phyloP scores from a whole-genome alignment of 176 grass and related monocot species.

The Themeda triandra region DNA sequence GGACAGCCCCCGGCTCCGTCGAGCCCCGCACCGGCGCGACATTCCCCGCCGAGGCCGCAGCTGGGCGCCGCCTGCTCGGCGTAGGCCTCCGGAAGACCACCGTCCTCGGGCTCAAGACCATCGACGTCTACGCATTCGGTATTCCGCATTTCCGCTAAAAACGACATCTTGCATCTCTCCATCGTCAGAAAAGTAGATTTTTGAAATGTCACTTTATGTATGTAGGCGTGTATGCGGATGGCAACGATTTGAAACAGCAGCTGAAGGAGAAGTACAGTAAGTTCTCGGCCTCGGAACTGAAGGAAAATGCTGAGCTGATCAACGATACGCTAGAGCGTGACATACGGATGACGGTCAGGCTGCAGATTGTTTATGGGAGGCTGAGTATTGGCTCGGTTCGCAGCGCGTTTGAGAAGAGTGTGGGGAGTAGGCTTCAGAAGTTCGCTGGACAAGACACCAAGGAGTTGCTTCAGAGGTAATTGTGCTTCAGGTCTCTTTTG shows the following conservation, averaged over 20 bases:
- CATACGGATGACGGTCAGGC: conserved; percentile 72
- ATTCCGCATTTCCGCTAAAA: conserved; percentile 10
- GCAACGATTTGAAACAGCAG: conserved; percentile 49
- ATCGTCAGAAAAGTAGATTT: not conserved
- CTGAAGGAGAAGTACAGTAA: conserved; percentile 58
- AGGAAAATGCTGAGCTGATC: conserved; percentile 51
- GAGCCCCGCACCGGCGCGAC: conserved; percentile 56
- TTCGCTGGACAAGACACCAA: conserved; percentile 60
- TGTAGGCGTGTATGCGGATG: conserved; percentile 86
- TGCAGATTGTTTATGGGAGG: conserved; percentile 84
- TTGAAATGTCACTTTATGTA: conserved; percentile 6
- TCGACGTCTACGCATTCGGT: conserved; percentile 90
- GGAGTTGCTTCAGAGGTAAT: conserved; percentile 82
- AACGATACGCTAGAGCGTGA: conserved; percentile 58
- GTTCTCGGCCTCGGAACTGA: conserved; percentile 48
- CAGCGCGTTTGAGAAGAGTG: conserved; percentile 73
- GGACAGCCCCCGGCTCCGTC: conserved; percentile 17
- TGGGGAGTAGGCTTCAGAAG: conserved; percentile 74
- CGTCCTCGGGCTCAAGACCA: conserved; percentile 77
- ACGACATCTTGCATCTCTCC: not conserved
- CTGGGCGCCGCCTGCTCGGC: conserved; percentile 57
- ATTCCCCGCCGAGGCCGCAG: conserved; percentile 50
- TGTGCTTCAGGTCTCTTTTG: conserved; percentile 14
- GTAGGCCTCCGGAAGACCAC: conserved; percentile 69
- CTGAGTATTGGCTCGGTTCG: conserved; percentile 67